These are phyloP conservation scores for Boletus subcaerulescens DNA, from an alignment of 768 basidiomycete species.

Conservation along the genomic window DNA sequence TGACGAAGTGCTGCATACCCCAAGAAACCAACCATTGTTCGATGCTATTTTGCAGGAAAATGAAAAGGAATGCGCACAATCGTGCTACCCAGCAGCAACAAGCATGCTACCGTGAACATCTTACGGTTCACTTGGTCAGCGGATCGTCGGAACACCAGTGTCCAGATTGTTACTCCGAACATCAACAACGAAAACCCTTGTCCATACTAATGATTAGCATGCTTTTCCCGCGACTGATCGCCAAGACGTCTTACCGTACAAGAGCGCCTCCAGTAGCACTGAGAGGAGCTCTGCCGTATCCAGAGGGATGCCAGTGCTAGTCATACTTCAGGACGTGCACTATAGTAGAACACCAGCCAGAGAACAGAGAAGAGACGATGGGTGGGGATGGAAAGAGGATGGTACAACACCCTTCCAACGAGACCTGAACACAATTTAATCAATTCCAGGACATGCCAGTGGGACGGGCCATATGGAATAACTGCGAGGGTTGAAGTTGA, in stretches of 20 bases:
- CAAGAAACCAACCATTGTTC: background rate
- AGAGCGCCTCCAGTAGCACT: background rate
- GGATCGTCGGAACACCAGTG: background rate
- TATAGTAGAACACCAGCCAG: background rate
- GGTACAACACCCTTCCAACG: no score
- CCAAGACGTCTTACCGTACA: background rate
- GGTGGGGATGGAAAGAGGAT: no score
- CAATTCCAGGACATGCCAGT: no score
- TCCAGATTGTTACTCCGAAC: background rate
- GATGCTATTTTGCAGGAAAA: background rate
- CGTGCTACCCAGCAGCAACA: background rate
- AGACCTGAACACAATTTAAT: no score
- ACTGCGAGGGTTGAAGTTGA: no score
- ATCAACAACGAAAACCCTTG: background rate
- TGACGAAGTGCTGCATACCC: background rate
- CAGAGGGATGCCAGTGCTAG: background rate
- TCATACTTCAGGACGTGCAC: background rate
- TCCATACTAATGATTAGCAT: background rate
- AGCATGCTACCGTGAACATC: background rate
- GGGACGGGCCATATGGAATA: no score
- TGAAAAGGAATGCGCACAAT: background rate
- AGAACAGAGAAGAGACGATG: no score
- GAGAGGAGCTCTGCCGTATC: background rate
- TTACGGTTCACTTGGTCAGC: background rate
- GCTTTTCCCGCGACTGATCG: background rate